Evolutionary conservation across 2,329 filamentous ascomycete genomes (phyloP), one percentile per base, ranked within the genome.

Genomic region (Diaporthe sp.): DNA sequence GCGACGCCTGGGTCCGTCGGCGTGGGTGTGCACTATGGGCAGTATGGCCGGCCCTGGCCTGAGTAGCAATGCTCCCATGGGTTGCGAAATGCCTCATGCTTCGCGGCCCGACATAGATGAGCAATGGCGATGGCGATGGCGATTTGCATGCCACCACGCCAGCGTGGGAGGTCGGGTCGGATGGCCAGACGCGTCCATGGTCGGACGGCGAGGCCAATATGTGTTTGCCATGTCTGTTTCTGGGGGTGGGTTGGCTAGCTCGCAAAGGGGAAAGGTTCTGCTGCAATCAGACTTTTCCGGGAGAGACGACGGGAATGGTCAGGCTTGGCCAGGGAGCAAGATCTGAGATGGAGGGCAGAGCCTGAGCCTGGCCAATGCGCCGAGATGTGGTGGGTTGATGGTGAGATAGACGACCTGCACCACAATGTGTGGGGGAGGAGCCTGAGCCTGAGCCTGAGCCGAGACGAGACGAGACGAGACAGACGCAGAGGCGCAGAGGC

Each of bases 241-340:
- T 13, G 15, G 15, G 65, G 31, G 46, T 39, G 22, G 22, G 31
- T 37, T 25, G 9, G 65, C 65, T 39, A 53, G 22, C 46, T 34
- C 46, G 60, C 3, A 46, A n/a, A 44, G n/a, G 60, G 60, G 31
- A 65, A 39, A 37, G 46, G 46, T 39, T 53, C 28, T 70, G 46
- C 65, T 70, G 65, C 65, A 55, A 55, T 71, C 57, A 65, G 62
- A 71, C 71, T 62, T 71, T 74, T 62, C 61, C 71, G 34, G 55
- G n/a, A 15, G 19, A 31, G 37, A 61, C 44, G 31, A 57, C 12
- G 46, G 37, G 71, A 70, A 28, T 76, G 71, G 75, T 42, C 72
- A 49, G 39, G 15, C 60, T 57, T 58, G 58, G 57, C 53, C n/a
- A 19, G 68, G 15, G 51, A 42, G 34, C 34, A 22, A 46, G 42